phyloP scores from a whole-genome alignment of 176 grass and related monocot genomes.

The Zoysia japonica region DNA sequence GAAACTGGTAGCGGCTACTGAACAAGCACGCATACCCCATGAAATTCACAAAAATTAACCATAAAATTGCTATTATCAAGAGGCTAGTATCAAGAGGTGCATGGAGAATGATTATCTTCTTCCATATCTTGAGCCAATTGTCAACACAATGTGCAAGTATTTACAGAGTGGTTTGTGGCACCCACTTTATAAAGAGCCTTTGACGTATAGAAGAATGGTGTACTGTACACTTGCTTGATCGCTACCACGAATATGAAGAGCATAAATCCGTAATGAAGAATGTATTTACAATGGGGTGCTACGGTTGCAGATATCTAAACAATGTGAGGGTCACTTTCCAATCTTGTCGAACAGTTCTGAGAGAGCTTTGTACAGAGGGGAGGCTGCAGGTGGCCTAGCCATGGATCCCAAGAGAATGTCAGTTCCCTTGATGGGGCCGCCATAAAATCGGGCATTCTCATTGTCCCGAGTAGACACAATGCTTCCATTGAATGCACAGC shows the following conservation, averaged over 20 bases:
- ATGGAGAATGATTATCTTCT: neutral
- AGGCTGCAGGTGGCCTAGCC: conserved; percentile 59
- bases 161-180: conserved; percentile 32
- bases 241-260: conserved; percentile 17
- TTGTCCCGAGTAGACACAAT: conserved; percentile 56
- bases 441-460: conserved; percentile 79
- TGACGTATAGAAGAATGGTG: conserved; percentile 15
- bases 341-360: conserved; percentile 62
- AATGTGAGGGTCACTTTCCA: conserved; percentile 35
- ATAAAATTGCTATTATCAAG: neutral
- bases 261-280: neutral
- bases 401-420: conserved; percentile 77
- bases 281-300: conserved; percentile 34
- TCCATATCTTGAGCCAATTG: conserved; percentile 15
- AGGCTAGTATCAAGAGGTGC: neutral
- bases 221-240: conserved; percentile 42
- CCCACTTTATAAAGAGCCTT: neutral
- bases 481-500: conserved; percentile 81
- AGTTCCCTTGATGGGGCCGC: conserved; percentile 58
- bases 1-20: no score
- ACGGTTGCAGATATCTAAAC: neutral
- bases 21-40: no score
- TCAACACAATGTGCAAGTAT: conserved; percentile 39
- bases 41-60: neutral
- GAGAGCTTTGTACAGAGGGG: conserved; percentile 64